These are phyloP conservation scores for Salix koriyanagi DNA, from an alignment of 345 rosid genomes.

Conservation along the genomic window DNA sequence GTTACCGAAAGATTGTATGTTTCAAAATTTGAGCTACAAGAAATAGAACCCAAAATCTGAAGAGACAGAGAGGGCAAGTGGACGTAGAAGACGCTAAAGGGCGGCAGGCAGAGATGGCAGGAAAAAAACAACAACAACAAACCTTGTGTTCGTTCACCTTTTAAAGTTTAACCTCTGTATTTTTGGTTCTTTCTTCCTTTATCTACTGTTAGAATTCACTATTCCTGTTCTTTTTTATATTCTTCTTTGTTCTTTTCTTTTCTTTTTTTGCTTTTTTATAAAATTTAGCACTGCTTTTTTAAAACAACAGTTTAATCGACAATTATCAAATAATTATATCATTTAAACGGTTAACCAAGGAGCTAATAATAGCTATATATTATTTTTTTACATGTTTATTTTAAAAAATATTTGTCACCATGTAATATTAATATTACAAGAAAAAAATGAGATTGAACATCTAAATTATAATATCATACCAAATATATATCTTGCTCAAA, in stretches of 20 bases:
- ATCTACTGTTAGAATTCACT: not conserved
- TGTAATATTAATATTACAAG: too few relatives aligned
- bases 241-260: not conserved
- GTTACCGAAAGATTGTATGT: slow-evolving; percentile 8
- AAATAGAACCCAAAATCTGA: slow-evolving; percentile 10
- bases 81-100: slow-evolving; percentile 25
- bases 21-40: slow-evolving; percentile 12
- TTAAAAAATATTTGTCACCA: too few relatives aligned
- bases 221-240: not conserved
- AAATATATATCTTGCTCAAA: too few relatives aligned
- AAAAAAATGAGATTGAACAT: too few relatives aligned
- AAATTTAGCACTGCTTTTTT: too few relatives aligned
- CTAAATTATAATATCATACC: too few relatives aligned
- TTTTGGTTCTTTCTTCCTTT: not conserved
- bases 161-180: not conserved
- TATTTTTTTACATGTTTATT: too few relatives aligned
- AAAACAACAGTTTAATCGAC: too few relatives aligned
- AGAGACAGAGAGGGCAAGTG: slow-evolving; percentile 14
- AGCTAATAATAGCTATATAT: too few relatives aligned
- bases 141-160: not conserved
- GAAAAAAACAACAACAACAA: not conserved
- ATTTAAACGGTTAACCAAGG: too few relatives aligned
- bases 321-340: too few relatives aligned
- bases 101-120: slow-evolving; percentile 19
- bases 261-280: not conserved